Conservation (phyloP, 2,329 filamentous ascomycete species). For the Epichloe sp. region DNA sequence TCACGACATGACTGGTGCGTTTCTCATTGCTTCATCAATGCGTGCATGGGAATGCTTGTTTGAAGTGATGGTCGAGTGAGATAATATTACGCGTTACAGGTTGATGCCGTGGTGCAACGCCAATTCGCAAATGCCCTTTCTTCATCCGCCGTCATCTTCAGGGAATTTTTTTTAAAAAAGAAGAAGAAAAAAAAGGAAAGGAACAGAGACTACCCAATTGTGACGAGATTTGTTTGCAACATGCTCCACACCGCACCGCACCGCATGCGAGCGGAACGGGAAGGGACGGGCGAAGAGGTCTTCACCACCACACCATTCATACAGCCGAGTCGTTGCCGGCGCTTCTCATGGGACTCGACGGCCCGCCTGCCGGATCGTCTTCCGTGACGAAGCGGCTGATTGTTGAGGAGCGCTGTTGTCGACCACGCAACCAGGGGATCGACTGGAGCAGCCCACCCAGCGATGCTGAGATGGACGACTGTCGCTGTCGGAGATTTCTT, state of each 20-base stretch:
- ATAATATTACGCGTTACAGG: neutral
- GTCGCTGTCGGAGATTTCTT: slow-evolving; percentile 25
- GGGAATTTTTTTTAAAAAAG: neutral
- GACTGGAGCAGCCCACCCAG: slow-evolving; percentile 36
- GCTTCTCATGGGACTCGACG: neutral
- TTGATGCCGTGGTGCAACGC: neutral
- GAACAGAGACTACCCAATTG: neutral
- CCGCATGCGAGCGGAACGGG: neutral
- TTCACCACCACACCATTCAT: slow-evolving; percentile 12
- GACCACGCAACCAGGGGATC: slow-evolving; percentile 38
- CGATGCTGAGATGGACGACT: slow-evolving; percentile 33
- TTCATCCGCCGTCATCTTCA: neutral
- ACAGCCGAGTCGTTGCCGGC: slow-evolving; percentile 18
- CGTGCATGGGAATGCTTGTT: neutral
- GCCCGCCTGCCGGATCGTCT: neutral
- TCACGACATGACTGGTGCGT: too few species aligned
- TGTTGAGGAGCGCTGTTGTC: slow-evolving; percentile 6
- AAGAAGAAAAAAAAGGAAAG: neutral
- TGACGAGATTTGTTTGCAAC: neutral
- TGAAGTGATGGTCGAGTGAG: neutral
- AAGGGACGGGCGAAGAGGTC: neutral
- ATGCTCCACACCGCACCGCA: neutral
- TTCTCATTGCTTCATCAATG: neutral
- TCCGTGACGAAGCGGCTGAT: slow-evolving; percentile 2
- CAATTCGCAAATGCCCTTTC: neutral